Evolutionary conservation across 2,329 filamentous ascomycete species (phyloP).

Genomic region (Xylariaceae sp.): DNA sequence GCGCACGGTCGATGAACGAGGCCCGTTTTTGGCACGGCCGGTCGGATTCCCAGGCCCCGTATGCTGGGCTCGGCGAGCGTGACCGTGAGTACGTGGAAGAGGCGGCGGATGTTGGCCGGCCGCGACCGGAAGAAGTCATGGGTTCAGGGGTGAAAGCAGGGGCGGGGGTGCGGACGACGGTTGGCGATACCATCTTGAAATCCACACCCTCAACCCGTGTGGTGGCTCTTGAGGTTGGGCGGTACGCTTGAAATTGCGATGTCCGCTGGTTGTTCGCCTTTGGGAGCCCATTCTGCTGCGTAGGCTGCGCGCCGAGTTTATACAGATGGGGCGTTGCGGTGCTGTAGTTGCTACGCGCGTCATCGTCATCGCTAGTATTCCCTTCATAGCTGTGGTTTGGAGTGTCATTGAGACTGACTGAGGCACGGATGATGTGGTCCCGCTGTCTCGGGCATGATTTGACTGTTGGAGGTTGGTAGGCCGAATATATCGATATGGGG

Average conservation of each 20-base stretch:
- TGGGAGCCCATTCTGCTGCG: not conserved
- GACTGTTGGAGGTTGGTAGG: constrained; percentile 19
- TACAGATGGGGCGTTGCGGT: not conserved
- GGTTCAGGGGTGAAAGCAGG: not conserved
- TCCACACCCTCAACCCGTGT: constrained; percentile 1
- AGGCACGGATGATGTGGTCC: not conserved
- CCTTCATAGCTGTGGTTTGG: not conserved
- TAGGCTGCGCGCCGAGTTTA: constrained; percentile 2
- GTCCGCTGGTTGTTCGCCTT: not conserved
- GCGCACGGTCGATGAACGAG: constrained; percentile 29
- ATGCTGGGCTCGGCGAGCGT: constrained; percentile 12
- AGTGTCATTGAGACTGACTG: not conserved
- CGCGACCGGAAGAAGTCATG: not conserved
- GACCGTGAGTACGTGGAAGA: not conserved
- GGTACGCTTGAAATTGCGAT: not conserved
- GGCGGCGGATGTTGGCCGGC: not conserved
- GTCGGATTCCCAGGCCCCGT: constrained; percentile 28
- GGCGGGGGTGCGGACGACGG: not conserved
- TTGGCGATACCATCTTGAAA: constrained; percentile 8
- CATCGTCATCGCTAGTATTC: not conserved
- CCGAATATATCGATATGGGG: constrained; percentile 10
- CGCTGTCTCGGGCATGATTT: not conserved
- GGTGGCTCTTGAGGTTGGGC: not conserved
- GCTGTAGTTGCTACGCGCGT: constrained; percentile 3
- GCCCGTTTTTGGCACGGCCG: constrained; percentile 17